Evolutionary conservation across 2,329 filamentous ascomycete genomes (phyloP).

Genomic region (Calonectria honghensis): DNA sequence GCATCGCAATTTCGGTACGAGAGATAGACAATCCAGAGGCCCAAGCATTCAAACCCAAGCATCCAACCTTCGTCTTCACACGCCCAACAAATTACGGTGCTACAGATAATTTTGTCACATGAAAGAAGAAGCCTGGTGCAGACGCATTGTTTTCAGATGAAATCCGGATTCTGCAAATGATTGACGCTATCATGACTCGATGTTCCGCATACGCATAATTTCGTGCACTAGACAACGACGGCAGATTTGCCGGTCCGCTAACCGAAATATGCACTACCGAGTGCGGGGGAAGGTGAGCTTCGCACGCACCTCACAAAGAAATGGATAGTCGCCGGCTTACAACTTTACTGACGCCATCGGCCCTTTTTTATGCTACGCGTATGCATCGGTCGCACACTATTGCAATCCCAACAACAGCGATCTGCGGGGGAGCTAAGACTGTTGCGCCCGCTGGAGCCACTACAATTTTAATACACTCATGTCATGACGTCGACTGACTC

Average conservation of each 20-base stretch:
- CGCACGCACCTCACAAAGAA: neutral
- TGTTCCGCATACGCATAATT: neutral
- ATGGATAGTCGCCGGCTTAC: neutral
- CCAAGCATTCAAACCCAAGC: neutral
- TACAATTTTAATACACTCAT: neutral
- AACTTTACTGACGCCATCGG: neutral
- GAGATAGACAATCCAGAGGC: neutral
- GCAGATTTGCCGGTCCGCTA: neutral
- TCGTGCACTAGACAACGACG: neutral
- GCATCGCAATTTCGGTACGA: neutral
- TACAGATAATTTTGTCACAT: neutral
- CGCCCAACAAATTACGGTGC: neutral
- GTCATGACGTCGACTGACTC: constrained; percentile 1
- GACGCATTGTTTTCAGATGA: neutral
- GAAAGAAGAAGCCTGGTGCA: neutral
- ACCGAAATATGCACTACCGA: neutral
- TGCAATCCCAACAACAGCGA: neutral
- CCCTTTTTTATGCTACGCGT: neutral
- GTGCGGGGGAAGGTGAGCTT: neutral
- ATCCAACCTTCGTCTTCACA: neutral
- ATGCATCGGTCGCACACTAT: neutral
- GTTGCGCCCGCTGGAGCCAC: neutral
- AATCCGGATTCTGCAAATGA: neutral
- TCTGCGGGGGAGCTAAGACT: constrained; percentile 8
- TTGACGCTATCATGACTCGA: neutral